Evolutionary conservation across 2,329 filamentous ascomycete species (phyloP), one percentile per base, ranked within the genome.

Genomic region (Exophiala mesophila): DNA sequence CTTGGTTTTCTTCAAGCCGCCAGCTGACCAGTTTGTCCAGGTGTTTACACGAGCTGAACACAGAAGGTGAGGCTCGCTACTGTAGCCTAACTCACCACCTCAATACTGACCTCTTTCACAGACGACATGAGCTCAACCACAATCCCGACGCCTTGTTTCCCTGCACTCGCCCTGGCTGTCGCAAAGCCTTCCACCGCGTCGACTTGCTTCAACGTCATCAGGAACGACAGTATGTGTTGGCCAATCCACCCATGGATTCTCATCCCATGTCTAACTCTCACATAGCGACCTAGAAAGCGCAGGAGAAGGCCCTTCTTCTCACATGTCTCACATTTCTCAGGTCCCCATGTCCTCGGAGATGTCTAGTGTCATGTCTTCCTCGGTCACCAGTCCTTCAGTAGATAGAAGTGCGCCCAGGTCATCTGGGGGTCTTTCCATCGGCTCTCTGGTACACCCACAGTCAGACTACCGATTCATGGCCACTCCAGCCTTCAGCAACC

Each of bases 1-100:
- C n/a, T n/a, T n/a, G n/a, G n/a, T n/a, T n/a, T n/a, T n/a, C n/a
- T n/a, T n/a, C n/a, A 29, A 33, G 26, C 36, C 31, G 37, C 45
- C 41, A 30, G 20, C 47, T 43, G 33, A 46, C 35, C 20, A 41
- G n/a, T 44, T 39, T 53, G 19, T 43, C 49, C 38, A 71, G 68
- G 63, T 72, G 41, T 73, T 72, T 48, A 72, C 70, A 18, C 63
- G 70, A 56, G 70, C 69, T 44, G 70, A 73, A 52, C 70, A 73
- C 52, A 59, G 63, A 51, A 63, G 67, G 48, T 51, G 24, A 48
- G 48, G 34, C 39, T 44, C 16, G n/a, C 21, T 16, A 9, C 10
- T 33, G 15, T 5, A 24, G n/a, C 10, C 13, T 24, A 3, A 10
- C 7, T 34, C 7, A 23, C 29, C 29, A 24, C 20, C 16, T 23